These are phyloP conservation scores for Ophiostoma sp. DNA, from an alignment of 2,329 filamentous ascomycete genomes.

Conservation along the genomic window DNA sequence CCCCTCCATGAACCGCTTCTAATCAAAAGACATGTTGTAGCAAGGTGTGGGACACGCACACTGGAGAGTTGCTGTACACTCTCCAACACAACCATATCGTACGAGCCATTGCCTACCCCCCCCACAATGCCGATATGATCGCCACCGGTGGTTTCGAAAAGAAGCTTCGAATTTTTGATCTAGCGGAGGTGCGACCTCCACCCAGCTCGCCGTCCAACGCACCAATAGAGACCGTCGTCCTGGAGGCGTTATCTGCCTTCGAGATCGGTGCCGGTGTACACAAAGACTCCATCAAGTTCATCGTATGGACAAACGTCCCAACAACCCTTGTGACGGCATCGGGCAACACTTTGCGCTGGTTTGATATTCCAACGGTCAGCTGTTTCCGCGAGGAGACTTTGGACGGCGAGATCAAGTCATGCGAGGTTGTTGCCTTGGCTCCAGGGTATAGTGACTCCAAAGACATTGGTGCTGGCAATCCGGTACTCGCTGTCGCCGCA, in stretches of 20 bases:
- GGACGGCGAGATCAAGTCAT: conserved; percentile 85
- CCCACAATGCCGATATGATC: conserved; percentile 77
- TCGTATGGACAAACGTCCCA: conserved; percentile 88
- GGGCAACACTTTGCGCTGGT: conserved; percentile 92
- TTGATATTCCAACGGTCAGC: conserved; percentile 76
- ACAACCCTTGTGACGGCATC: conserved; percentile 89
- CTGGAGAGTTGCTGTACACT: conserved; percentile 82
- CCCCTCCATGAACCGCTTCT: neutral
- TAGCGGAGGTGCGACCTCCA: conserved; percentile 59
- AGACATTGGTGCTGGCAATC: conserved; percentile 66
- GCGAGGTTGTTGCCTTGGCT: conserved; percentile 77
- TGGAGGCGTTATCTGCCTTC: conserved; percentile 66
- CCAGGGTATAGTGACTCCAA: conserved; percentile 57
- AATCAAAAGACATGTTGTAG: conserved; percentile 46
- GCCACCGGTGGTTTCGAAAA: conserved; percentile 96
- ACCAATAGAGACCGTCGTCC: conserved; percentile 44
- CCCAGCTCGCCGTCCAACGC: conserved; percentile 37
- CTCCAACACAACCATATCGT: conserved; percentile 95
- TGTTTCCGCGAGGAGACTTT: conserved; percentile 76
- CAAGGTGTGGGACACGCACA: conserved; percentile 96
- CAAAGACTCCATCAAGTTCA: conserved; percentile 87
- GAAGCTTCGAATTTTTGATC: conserved; percentile 90
- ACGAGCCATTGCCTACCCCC: conserved; percentile 85
- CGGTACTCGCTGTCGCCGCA: conserved; percentile 85
- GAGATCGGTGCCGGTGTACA: conserved; percentile 88